A percentile compares a stretch with the other conserved stretches of the same genome.
Conservation (phyloP, 768 basidiomycete species). For the Clavulina sp. region DNA sequence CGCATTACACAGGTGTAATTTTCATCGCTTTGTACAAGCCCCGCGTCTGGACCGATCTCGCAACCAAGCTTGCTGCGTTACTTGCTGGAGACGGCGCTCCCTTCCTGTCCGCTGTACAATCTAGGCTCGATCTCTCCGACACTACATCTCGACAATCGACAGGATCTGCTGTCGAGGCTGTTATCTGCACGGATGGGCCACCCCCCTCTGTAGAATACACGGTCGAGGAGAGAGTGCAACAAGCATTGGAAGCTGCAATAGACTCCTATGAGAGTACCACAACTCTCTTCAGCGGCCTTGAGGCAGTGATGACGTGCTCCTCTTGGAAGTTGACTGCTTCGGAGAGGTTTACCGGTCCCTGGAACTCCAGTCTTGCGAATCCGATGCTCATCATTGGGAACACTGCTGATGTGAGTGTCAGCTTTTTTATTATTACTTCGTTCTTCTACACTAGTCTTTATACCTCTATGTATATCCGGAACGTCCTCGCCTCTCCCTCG, state of each 20-base stretch:
- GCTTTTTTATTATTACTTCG: too few relatives aligned
- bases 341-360: conserved; percentile 5
- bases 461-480: background rate
- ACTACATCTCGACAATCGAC: conserved; percentile 7
- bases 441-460: background rate
- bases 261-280: background rate
- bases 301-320: background rate
- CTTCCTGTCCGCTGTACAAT: conserved; percentile 13
- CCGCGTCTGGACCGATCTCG: conserved; percentile 13
- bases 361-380: conserved; percentile 1
- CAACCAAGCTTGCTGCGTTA: conserved; percentile 13
- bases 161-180: conserved; percentile 16
- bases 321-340: background rate
- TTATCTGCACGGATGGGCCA: conserved; percentile 18
- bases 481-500: background rate
- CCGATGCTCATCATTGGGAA: conserved; percentile 6
- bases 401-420: conserved; percentile 6
- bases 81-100: conserved; percentile 16
- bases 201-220: conserved; percentile 13
- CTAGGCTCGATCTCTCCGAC: conserved; percentile 7
- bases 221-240: conserved; percentile 15
- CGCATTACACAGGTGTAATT: conserved; percentile 10
- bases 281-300: background rate
- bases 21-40: conserved; percentile 14
- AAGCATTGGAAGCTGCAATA: conserved; percentile 7